Evolutionary conservation across 2,329 filamentous ascomycete genomes (phyloP).

Genomic region (Apiospora phragmitis): DNA sequence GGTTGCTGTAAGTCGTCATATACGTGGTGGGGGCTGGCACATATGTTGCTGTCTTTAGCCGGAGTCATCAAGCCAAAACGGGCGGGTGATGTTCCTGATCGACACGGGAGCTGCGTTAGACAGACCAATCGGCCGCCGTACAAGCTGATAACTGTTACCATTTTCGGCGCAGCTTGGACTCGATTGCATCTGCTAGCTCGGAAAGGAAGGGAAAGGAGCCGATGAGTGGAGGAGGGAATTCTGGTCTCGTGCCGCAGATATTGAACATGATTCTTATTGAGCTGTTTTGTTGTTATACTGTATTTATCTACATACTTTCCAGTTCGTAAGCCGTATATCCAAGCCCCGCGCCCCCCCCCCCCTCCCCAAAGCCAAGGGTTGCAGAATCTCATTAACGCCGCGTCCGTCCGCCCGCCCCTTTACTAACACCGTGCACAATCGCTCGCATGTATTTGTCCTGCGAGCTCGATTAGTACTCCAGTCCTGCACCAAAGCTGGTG

Average conservation of each 20-base stretch:
- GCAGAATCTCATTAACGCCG: not conserved
- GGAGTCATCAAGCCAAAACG: not conserved
- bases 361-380: not conserved
- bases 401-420: not conserved
- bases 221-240: not conserved
- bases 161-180: not conserved
- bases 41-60: not conserved
- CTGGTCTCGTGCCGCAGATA: not conserved
- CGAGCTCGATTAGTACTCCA: constrained; percentile 40
- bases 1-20: not conserved
- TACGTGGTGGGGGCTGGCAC: not conserved
- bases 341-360: too few species aligned
- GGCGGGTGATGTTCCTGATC: not conserved
- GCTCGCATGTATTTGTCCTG: not conserved
- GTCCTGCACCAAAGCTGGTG: constrained; percentile 48
- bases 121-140: not conserved
- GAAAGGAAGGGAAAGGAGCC: not conserved
- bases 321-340: not conserved
- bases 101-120: not conserved
- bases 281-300: not conserved
- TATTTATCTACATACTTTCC: not conserved
- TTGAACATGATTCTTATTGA: not conserved
- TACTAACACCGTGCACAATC: not conserved
- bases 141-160: not conserved
- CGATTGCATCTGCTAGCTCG: not conserved